Evolutionary conservation across 352 stramenopile genomes (phyloP).

Genomic region (Globisporangium nunn): DNA sequence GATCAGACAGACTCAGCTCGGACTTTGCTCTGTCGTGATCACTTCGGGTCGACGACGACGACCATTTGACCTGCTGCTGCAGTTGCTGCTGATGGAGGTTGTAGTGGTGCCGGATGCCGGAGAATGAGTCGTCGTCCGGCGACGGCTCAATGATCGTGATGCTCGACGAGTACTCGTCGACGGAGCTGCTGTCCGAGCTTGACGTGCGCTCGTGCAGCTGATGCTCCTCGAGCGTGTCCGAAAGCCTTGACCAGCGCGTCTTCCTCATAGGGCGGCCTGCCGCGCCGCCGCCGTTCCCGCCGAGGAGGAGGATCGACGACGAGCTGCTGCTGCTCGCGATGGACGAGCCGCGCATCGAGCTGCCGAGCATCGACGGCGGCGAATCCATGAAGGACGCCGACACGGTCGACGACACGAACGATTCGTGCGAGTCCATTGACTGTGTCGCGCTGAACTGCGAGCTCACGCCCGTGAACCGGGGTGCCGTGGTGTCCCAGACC

Average conservation of each 20-base stretch:
- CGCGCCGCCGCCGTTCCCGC: conserved; percentile 5
- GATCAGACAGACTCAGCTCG: conserved; percentile 14
- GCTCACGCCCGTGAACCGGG: conserved; percentile 46
- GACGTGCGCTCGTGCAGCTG: conserved; percentile 26
- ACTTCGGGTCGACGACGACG: background rate
- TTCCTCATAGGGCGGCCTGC: background rate
- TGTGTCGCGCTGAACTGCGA: conserved; percentile 43
- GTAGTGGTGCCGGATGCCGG: background rate
- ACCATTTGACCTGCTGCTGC: conserved; percentile 18
- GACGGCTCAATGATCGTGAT: conserved; percentile 30
- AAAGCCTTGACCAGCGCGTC: conserved; percentile 17
- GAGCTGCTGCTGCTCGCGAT: background rate
- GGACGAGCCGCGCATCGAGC: conserved; percentile 9
- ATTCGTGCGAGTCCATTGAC: conserved; percentile 33
- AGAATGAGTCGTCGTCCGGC: conserved; percentile 13
- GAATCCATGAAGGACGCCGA: conserved; percentile 36
- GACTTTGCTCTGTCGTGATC: background rate
- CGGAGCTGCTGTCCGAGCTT: conserved; percentile 29
- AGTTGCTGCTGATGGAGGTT: conserved; percentile 8
- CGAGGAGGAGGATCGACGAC: conserved; percentile 15
- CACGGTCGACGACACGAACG: conserved; percentile 27
- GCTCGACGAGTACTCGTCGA: conserved; percentile 39
- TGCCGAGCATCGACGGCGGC: conserved; percentile 19
- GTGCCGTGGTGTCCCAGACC: conserved; percentile 52
- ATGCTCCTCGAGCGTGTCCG: conserved; percentile 38